These are phyloP conservation scores for Penstemon eatonii DNA, from an alignment of 257 asterid species.

Conservation along the genomic window DNA sequence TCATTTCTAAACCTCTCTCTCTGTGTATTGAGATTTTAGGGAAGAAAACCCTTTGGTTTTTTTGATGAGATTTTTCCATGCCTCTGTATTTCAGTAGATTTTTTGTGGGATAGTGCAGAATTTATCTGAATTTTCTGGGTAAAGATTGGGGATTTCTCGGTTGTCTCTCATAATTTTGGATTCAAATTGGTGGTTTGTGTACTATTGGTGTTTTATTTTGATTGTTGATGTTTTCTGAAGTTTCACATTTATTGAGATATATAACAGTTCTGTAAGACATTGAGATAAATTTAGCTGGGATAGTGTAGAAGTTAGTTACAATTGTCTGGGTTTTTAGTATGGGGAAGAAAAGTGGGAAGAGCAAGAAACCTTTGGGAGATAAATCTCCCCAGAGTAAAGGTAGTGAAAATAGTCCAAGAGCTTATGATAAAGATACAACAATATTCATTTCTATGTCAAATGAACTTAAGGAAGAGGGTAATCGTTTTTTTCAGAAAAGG, in stretches of 20 bases:
- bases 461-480: constrained; percentile 79
- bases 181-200: too few species aligned
- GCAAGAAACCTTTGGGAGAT: constrained; percentile 39
- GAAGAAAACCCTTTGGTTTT: neutral
- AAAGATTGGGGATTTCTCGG: too few species aligned
- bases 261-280: too few species aligned
- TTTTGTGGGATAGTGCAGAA: constrained; percentile 26
- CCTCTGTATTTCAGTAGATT: neutral
- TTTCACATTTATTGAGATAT: too few species aligned
- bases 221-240: neutral
- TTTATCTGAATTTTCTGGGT: constrained; percentile 26
- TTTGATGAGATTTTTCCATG: constrained; percentile 7
- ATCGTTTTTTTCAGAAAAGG: constrained; percentile 63
- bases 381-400: constrained; percentile 34
- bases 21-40: constrained; percentile 34
- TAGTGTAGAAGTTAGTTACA: too few species aligned
- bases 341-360: constrained; percentile 58
- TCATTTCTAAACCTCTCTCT: too few species aligned
- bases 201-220: neutral
- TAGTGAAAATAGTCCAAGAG: constrained; percentile 43
- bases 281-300: too few species aligned
- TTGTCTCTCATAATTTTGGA: too few species aligned
- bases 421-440: constrained; percentile 61
- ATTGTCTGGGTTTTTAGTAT: constrained; percentile 36
- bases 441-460: constrained; percentile 62